These are phyloP conservation scores for Epichloe sibirici DNA, from an alignment of 2,329 filamentous ascomycete genomes.

Conservation along the genomic window DNA sequence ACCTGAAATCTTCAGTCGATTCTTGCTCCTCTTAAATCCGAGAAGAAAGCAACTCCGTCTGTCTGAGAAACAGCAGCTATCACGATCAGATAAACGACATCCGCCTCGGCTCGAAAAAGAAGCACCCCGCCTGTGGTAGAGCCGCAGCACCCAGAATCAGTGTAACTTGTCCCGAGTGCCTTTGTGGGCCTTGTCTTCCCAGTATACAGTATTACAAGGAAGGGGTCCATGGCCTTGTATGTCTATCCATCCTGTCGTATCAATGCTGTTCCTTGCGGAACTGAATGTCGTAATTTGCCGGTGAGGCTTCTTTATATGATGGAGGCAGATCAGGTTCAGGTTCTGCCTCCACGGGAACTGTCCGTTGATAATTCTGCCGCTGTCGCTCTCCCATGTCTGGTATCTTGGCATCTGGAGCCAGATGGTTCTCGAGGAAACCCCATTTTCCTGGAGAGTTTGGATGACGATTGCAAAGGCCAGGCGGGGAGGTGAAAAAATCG, in stretches of 20 bases:
- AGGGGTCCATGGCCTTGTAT: slow-evolving; percentile 3
- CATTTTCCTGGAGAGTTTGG: not conserved
- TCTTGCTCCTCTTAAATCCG: not conserved
- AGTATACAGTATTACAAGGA: not conserved
- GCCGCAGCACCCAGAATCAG: not conserved
- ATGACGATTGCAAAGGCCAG: too few relatives aligned
- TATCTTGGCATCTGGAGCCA: not conserved
- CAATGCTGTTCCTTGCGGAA: not conserved
- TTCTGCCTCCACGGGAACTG: not conserved
- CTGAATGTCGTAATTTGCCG: not conserved
- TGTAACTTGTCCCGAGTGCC: slow-evolving; percentile 7
- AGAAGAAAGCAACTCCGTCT: slow-evolving; percentile 4
- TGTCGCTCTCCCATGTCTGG: not conserved
- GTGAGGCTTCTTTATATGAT: slow-evolving; percentile 1
- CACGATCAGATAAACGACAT: slow-evolving; percentile 8
- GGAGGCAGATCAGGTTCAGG: not conserved
- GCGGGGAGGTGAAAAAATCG: too few relatives aligned
- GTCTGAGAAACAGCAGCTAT: slow-evolving; percentile 7
- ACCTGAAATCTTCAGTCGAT: not conserved
- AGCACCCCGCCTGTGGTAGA: not conserved
- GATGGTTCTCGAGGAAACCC: not conserved
- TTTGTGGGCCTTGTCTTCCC: slow-evolving; percentile 5
- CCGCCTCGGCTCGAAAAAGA: slow-evolving; percentile 5
- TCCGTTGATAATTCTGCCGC: slow-evolving; percentile 1
- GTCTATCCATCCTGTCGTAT: not conserved